A percentile compares a stretch with the other conserved stretches of the same genome.
These are phyloP conservation scores for Eleusine coracana DNA, from an alignment of 176 grass and related monocot species.

Conservation along the genomic window DNA sequence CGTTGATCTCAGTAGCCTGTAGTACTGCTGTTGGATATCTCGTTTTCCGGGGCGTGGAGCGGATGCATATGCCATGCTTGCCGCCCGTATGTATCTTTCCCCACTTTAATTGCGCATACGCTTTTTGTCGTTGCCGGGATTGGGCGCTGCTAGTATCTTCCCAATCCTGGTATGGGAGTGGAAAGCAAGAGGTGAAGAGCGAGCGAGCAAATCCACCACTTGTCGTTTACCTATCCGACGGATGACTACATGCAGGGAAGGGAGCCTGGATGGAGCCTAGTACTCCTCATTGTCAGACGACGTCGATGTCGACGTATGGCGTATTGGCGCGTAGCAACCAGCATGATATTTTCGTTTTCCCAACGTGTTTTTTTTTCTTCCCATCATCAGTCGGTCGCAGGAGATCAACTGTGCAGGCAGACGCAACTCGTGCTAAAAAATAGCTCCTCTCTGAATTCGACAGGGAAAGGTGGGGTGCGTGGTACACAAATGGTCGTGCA, in stretches of 20 bases:
- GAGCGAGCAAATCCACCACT: neutral
- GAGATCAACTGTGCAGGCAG: neutral
- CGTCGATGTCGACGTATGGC: neutral
- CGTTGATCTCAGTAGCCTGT: conserved; percentile 8
- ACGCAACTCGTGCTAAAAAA: neutral
- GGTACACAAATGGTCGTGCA: neutral
- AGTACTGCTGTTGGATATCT: neutral
- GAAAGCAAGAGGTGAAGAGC: neutral
- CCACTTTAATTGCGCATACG: neutral
- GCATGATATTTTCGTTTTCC: neutral
- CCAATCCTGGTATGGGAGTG: neutral
- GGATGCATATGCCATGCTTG: neutral
- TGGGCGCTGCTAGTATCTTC: neutral
- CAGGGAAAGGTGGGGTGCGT: too few species aligned
- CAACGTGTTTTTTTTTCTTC: neutral
- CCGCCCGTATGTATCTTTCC: neutral
- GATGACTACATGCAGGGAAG: too few species aligned
- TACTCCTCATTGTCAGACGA: neutral
- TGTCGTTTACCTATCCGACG: neutral
- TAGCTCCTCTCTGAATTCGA: neutral
- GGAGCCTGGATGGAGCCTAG: neutral
- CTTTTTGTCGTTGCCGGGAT: conserved; percentile 5
- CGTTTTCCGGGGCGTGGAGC: neutral
- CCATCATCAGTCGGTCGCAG: neutral
- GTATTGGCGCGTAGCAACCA: neutral